Percentiles rank a stretch among this genome's conserved stretches.
These are phyloP conservation scores for Calonectria multiphialidica DNA, from an alignment of 2,329 filamentous ascomycete genomes.

Conservation along the genomic window DNA sequence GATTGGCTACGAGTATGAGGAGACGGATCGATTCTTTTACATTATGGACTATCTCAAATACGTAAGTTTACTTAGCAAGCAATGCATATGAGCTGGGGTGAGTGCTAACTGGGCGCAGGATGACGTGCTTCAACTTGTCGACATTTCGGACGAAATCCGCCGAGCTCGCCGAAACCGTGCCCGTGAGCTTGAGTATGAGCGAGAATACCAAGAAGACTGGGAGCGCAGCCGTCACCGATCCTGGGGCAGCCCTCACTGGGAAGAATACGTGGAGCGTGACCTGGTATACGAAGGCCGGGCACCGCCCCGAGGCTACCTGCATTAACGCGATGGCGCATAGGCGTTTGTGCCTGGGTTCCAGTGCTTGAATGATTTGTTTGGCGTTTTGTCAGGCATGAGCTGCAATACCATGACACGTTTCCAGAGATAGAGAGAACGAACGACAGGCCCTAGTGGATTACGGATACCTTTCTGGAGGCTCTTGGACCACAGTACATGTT, in stretches of 20 bases:
- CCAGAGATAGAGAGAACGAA: slow-evolving; percentile 14
- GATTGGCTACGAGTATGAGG: slow-evolving; percentile 88
- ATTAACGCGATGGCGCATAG: slow-evolving; percentile 28
- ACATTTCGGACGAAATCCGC: slow-evolving; percentile 86
- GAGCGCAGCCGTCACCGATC: slow-evolving; percentile 56
- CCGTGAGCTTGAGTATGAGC: slow-evolving; percentile 70
- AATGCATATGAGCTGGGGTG: not conserved
- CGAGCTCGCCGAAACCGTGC: slow-evolving; percentile 66
- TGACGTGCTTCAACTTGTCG: slow-evolving; percentile 86
- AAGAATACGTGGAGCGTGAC: slow-evolving; percentile 77
- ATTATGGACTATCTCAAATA: slow-evolving; percentile 90
- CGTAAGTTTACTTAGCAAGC: slow-evolving; percentile 67
- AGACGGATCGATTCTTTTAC: slow-evolving; percentile 91
- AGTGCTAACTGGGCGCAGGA: slow-evolving; percentile 69
- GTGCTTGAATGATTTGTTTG: slow-evolving; percentile 15
- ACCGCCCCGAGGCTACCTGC: slow-evolving; percentile 44
- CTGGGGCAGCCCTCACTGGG: slow-evolving; percentile 54
- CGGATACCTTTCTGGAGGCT: slow-evolving; percentile 8
- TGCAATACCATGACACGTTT: slow-evolving; percentile 14
- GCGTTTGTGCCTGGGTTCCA: not conserved
- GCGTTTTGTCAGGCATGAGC: slow-evolving; percentile 21
- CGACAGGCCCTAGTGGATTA: slow-evolving; percentile 7
- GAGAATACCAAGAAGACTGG: slow-evolving; percentile 65
- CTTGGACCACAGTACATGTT: slow-evolving; percentile 19
- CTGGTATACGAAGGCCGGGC: slow-evolving; percentile 69